Evolutionary conservation across 2,329 filamentous ascomycete genomes (phyloP), one percentile per base, ranked within the genome.

Genomic region (Bipolaris bicolor): DNA sequence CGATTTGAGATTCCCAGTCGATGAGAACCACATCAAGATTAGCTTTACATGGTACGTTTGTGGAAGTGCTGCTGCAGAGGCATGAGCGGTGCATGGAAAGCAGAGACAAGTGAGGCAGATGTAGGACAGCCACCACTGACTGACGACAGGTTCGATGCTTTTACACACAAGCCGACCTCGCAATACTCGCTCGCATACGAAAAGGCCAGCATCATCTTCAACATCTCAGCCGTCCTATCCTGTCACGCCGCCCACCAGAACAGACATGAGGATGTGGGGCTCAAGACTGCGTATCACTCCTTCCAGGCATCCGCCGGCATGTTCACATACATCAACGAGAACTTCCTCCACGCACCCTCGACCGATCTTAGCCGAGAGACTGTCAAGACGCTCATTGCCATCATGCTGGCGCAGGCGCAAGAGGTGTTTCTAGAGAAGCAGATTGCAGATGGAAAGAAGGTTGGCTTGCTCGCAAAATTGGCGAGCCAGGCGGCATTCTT

Each of bases 281-380:
- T 98, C 74, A 99, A 99, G 80, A 94, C 92, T 13, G 92, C 95
- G 16, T 99, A 98, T 75, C 94, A 99, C 77, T 97, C 93, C 18
- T 98, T 98, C 80, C 95, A 99, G 77, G 95, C 95, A 39, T 93
- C 94, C 7, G 95, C 95, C 9, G 95, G 95, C 80, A 99, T 99
- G 95, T 99, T 98, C 77, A 98, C 94, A 51, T 99, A 99, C 72
- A 99, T 99, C 81, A 99, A 99, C 78, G 95, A 99, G 79, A 99
- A 99, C 80, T 99, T 99, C 75, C 82, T 99, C 34, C 95, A 99
- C 71, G 95, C 95, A 1, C 95, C 96, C 0, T 97, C 93, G 7
- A 93, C 91, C n/a, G 95, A 99, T 72, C 80, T 99, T 46, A 98
- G 93, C 75, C 83, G 95, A 59, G 94, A 99, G 49, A 99, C 95